A percentile compares a stretch with the other conserved stretches of the same genome.
phyloP scores from a whole-genome alignment of 2,329 filamentous ascomycete genomes.

The Aspergillus thermomutatus region DNA sequence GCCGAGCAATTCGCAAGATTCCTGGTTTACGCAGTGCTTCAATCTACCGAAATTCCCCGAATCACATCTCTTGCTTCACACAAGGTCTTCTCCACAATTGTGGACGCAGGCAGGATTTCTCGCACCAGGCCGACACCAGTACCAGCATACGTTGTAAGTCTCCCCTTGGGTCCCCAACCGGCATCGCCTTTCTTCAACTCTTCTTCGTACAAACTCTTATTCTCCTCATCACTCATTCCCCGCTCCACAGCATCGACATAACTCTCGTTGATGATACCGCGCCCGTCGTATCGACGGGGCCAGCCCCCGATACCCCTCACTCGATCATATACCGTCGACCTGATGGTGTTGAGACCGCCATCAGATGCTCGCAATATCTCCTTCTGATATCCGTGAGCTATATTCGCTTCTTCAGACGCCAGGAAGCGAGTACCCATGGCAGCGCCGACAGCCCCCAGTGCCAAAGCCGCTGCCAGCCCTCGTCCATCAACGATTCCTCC shows the following conservation, averaged over 20 bases:
- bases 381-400: constrained; percentile 49
- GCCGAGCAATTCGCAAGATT: not conserved
- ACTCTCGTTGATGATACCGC: constrained; percentile 57
- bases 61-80: constrained; percentile 32
- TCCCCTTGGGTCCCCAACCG: constrained; percentile 51
- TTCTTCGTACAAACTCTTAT: constrained; percentile 42
- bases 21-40: not conserved
- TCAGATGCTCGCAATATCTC: constrained; percentile 50
- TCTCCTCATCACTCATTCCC: constrained; percentile 40
- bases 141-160: constrained; percentile 62
- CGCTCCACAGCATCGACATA: constrained; percentile 41
- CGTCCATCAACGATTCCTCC: constrained; percentile 54
- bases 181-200: constrained; percentile 51
- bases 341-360: constrained; percentile 50
- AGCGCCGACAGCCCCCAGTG: constrained; percentile 52
- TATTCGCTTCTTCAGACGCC: constrained; percentile 48
- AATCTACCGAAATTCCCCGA: not conserved
- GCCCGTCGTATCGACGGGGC: constrained; percentile 56
- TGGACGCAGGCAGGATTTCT: constrained; percentile 47
- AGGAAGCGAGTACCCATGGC: constrained; percentile 65
- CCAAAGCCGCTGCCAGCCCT: constrained; percentile 49
- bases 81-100: constrained; percentile 51
- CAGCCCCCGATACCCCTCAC: constrained; percentile 56
- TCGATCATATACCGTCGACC: constrained; percentile 53
- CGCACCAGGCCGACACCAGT: constrained; percentile 59